Evolutionary conservation across 2,329 filamentous ascomycete genomes (phyloP), one percentile per base, ranked within the genome.

Genomic region (Chrysoporthe austroafricana): DNA sequence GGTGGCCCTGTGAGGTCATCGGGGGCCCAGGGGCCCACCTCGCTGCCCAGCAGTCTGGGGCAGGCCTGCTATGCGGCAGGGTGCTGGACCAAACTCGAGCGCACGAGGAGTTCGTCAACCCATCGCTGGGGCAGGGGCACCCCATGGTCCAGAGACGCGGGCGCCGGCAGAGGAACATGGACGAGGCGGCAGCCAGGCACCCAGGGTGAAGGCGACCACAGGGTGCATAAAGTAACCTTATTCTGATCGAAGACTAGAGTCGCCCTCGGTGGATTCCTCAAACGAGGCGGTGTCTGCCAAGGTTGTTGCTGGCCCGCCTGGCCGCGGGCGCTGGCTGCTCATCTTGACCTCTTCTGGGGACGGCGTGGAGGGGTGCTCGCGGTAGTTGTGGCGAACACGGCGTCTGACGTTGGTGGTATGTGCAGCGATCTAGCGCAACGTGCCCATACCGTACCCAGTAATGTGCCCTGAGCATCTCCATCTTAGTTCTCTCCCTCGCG

Each of bases 1-100:
- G n/a, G 26, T n/a, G 59, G 32, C 59, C 59, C 59, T 61, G 36
- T 61, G 59, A 61, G 59, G 59, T 61, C 59, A 61, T 61, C 59
- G 43, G 59, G 57, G 26, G 7, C 36, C 7, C 14, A 13, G 26
- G 54, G 2, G 26, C 3, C 8, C 50, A 54, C 50, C n/a, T 32
- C 50, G 13, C 8, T 54, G 21, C 26, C 26, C 36, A 39, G 9
- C 36, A 39, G 36, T 39, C 36, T 39, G 36, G 36, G 26, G 26
- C 26, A 26, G 2, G 6, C 46, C 8, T 26, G 46, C 46, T 50
- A 21, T 52, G 48, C 26, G 48, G 21, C 48, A 52, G 48, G 13
- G 50, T 21, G 26, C 50, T 16, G 50, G 26, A 26, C 14, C 13
- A 32, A 34, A 16, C 50, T 54, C 26, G 2, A 26, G 48, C 3